A percentile compares a stretch with the other conserved stretches of the same genome.
phyloP scores from a whole-genome alignment of 129 eudicot genomes.

The Kitagawia praeruptora region DNA sequence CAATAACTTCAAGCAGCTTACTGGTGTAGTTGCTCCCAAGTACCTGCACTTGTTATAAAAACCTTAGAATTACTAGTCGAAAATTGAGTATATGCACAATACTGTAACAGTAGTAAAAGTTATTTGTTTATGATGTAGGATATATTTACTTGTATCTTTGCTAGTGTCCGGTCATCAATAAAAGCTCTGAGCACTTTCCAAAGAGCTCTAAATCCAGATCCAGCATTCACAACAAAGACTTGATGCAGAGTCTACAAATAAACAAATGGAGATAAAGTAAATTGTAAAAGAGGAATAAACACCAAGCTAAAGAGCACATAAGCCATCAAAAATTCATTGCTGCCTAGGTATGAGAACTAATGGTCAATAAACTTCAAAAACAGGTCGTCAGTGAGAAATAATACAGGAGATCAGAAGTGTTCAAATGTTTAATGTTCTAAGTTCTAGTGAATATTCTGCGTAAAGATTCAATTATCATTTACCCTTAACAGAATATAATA shows the following conservation, averaged over 20 bases:
- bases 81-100: neutral
- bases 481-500: no score
- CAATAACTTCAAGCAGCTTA: constrained; percentile 34
- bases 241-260: constrained; percentile 41
- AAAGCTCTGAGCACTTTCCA: constrained; percentile 49
- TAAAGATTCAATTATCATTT: no score
- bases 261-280: no score
- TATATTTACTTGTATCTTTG: constrained; percentile 35
- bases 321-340: no score
- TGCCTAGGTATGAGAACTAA: no score
- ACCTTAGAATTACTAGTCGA: neutral
- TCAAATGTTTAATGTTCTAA: no score
- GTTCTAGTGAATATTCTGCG: no score
- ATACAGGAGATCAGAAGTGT: no score
- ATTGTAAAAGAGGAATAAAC: no score
- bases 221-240: constrained; percentile 47
- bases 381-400: no score
- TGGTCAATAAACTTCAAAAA: no score
- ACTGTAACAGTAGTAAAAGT: neutral
- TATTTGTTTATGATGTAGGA: neutral
- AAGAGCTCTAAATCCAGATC: constrained; percentile 40
- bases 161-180: constrained; percentile 40
- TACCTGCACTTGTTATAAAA: constrained; percentile 28
- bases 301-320: no score
- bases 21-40: constrained; percentile 45